Conservation (phyloP, 257 asterid genomes). For the Parsonsia alboflavescens region DNA sequence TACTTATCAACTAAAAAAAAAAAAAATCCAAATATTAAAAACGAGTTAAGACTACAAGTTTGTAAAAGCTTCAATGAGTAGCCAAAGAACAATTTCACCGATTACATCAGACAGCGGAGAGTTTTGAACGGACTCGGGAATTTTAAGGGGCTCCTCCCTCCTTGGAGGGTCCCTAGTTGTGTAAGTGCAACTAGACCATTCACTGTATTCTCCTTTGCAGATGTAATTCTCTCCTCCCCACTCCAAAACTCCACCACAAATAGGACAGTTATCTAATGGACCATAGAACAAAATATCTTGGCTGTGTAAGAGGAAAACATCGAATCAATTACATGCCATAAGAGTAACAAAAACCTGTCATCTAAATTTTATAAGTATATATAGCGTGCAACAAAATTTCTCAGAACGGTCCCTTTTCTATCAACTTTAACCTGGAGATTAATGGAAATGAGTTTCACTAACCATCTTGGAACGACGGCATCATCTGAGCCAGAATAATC, state of each 20-base stretch:
- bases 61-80: not conserved
- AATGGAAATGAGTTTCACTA: not conserved
- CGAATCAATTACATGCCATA: not conserved
- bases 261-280: constrained; percentile 47
- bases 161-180: constrained; percentile 60
- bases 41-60: not conserved
- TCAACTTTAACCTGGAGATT: no score
- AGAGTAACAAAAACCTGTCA: not conserved
- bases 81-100: not conserved
- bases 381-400: not conserved
- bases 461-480: constrained; percentile 88
- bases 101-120: constrained; percentile 47
- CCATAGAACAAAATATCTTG: constrained; percentile 78
- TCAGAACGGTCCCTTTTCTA: no score
- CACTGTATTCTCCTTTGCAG: constrained; percentile 59
- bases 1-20: constrained; percentile 44
- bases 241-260: constrained; percentile 46
- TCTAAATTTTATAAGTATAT: no score
- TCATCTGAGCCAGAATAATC: constrained; percentile 46
- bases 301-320: constrained; percentile 30
- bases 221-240: constrained; percentile 25
- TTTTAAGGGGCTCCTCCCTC: constrained; percentile 39
- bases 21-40: not conserved
- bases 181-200: constrained; percentile 69
- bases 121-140: constrained; percentile 55